Evolutionary conservation across 306 rosid species (phyloP).

Genomic region (Oxytropis ochrocephala): DNA sequence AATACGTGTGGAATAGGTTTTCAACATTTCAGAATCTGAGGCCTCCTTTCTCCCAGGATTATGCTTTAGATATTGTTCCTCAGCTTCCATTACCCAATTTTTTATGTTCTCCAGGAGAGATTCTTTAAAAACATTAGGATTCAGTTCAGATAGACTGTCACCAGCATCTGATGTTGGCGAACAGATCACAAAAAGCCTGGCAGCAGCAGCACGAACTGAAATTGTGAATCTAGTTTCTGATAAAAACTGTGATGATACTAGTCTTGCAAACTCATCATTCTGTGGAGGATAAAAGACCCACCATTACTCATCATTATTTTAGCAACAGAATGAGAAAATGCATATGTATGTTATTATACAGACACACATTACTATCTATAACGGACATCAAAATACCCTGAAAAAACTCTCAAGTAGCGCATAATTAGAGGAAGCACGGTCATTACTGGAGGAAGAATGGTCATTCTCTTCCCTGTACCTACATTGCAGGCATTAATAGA

Average conservation of each 20-base stretch:
- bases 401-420: conserved; percentile 70
- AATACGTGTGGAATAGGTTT: conserved; percentile 80
- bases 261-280: conserved; percentile 75
- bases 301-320: neutral
- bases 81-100: conserved; percentile 64
- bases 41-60: conserved; percentile 48
- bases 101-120: conserved; percentile 59
- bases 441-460: conserved; percentile 59
- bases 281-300: conserved; percentile 5
- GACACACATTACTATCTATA: neutral
- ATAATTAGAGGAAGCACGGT: conserved; percentile 61
- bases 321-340: neutral
- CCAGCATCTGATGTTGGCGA: conserved; percentile 24
- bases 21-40: conserved; percentile 75
- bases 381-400: conserved; percentile 45
- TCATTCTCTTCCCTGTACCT: conserved; percentile 85
- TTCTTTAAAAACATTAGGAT: conserved; percentile 83
- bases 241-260: conserved; percentile 71
- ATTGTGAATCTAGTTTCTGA: conserved; percentile 56
- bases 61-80: conserved; percentile 52
- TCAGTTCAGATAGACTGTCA: conserved; percentile 43
- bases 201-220: conserved; percentile 69
- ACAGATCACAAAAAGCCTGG: conserved; percentile 69
- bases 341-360: neutral
- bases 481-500: conserved; percentile 17